Conservation (phyloP, 345 rosid genomes). For the Cardamine resedifolia region DNA sequence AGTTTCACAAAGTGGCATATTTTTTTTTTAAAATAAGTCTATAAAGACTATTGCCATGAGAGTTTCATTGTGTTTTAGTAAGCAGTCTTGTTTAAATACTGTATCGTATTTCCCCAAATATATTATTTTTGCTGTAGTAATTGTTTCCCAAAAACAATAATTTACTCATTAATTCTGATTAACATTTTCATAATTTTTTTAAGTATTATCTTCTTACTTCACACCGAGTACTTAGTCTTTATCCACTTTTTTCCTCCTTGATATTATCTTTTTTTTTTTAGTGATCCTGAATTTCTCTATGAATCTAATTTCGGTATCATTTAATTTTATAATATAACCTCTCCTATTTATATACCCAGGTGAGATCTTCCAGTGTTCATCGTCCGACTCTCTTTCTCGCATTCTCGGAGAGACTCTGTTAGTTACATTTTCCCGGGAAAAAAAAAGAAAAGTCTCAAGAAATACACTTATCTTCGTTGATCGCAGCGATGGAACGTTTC, state of each 20-base stretch:
- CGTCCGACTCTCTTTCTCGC: not conserved
- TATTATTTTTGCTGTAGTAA: not conserved
- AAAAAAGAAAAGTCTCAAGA: constrained; percentile 8
- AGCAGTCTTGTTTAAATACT: not conserved
- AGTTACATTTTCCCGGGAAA: constrained; percentile 14
- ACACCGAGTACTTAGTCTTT: not conserved
- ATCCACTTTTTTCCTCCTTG: not conserved
- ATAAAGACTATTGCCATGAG: not conserved
- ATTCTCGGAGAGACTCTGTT: not conserved
- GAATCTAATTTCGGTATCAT: not conserved
- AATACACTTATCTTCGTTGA: not conserved
- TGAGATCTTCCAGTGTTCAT: not conserved
- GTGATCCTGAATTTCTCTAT: not conserved
- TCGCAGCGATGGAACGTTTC: not conserved
- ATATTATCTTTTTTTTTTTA: too few species aligned
- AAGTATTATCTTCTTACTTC: not conserved
- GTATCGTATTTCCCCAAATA: not conserved
- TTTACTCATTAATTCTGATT: not conserved
- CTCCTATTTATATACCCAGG: not conserved
- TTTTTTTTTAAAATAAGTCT: not conserved
- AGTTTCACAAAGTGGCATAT: constrained; percentile 7
- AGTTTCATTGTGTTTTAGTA: not conserved
- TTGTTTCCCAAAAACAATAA: not conserved
- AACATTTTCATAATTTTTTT: not conserved
- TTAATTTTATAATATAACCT: not conserved